Percentiles rank a stretch among this genome's conserved stretches.
Evolutionary conservation across 495 filamentous ascomycete species (phyloP).

Genomic region (Clavariopsis aquatica): DNA sequence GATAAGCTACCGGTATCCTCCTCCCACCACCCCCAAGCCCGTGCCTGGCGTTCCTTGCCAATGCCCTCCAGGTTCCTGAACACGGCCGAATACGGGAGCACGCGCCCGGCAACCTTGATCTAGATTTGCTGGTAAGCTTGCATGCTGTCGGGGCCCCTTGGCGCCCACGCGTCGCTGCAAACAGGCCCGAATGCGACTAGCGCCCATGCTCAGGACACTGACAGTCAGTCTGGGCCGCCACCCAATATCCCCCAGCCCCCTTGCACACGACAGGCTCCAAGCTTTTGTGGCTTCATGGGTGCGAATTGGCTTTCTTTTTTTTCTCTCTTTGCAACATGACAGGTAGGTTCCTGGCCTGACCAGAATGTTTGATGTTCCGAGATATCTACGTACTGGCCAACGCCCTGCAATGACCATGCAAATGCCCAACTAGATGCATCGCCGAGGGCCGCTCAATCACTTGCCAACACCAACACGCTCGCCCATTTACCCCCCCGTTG

Average conservation of each 20-base stretch:
- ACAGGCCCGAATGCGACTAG: neutral
- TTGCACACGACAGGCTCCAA: neutral
- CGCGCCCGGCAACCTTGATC: neutral
- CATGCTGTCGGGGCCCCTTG: neutral
- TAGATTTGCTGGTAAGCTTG: neutral
- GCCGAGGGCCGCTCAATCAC: neutral
- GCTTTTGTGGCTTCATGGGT: neutral
- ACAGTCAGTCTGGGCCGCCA: neutral
- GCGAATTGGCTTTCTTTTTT: neutral
- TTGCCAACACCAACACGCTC: neutral
- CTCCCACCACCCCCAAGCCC: too few species aligned
- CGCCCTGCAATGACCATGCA: neutral
- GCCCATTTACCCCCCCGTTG: neutral
- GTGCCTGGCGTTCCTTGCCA: neutral
- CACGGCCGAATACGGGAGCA: neutral
- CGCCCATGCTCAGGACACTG: neutral
- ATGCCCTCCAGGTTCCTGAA: neutral
- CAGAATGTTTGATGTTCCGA: neutral
- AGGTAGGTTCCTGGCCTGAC: neutral
- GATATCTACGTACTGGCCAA: neutral
- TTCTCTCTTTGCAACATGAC: too few species aligned
- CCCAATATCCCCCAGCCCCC: neutral
- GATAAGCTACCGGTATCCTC: too few species aligned
- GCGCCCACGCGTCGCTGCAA: neutral
- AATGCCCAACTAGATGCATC: neutral